phyloP scores from a whole-genome alignment of 2,329 filamentous ascomycete species.

The Nothopassalora personata region DNA sequence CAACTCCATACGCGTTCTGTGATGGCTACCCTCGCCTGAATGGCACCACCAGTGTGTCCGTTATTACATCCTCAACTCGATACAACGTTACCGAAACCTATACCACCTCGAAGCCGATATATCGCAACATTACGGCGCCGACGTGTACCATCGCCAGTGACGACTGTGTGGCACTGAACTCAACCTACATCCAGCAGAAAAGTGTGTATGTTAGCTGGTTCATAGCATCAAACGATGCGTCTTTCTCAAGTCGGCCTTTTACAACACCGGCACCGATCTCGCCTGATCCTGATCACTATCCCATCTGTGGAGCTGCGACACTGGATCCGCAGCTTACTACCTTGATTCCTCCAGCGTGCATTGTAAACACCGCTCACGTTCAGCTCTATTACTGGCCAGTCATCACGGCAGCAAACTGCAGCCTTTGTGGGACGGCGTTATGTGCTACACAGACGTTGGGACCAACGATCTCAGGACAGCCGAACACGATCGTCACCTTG shows the following conservation, averaged over 20 bases:
- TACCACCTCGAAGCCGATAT: not conserved
- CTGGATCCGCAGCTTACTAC: not conserved
- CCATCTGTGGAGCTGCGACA: constrained; percentile 12
- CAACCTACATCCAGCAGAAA: not conserved
- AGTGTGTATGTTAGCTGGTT: not conserved
- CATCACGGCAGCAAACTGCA: not conserved
- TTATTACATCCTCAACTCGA: no score
- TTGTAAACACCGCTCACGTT: constrained; percentile 12
- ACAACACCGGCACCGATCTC: not conserved
- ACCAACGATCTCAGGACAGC: constrained; percentile 16
- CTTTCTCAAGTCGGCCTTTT: not conserved
- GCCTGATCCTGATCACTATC: not conserved
- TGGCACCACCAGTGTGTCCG: constrained; percentile 8
- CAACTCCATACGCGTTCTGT: constrained; percentile 18
- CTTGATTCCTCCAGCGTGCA: constrained; percentile 7
- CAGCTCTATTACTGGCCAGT: constrained; percentile 19
- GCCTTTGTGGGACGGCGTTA: constrained; percentile 9
- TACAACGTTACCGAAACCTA: not conserved
- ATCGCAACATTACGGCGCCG: constrained; percentile 5
- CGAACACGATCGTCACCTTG: constrained; percentile 16
- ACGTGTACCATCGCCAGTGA: constrained; percentile 14
- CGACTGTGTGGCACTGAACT: constrained; percentile 11
- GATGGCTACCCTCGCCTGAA: constrained; percentile 21
- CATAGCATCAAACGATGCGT: not conserved
- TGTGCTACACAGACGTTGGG: constrained; percentile 11